These are phyloP conservation scores for Chenopodium formosanum DNA, from an alignment of 148 eudicot species.

Conservation along the genomic window DNA sequence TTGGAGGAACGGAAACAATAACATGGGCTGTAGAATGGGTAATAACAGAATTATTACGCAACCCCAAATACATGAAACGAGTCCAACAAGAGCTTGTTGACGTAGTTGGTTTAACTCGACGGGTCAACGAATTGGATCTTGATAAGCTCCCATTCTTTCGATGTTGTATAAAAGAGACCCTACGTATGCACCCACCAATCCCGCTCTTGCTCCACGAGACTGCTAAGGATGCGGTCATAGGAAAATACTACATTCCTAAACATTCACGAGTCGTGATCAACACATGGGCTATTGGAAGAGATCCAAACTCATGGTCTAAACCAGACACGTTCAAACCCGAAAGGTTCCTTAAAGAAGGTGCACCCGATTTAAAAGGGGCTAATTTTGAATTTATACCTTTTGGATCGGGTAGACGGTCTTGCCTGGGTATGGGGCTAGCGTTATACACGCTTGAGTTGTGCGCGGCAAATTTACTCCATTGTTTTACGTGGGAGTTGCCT, in stretches of 20 bases:
- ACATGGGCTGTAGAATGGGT: slow-evolving; percentile 76
- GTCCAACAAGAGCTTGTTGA: slow-evolving; percentile 54
- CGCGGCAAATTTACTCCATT: slow-evolving; percentile 52
- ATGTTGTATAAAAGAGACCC: slow-evolving; percentile 49
- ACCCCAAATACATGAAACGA: slow-evolving; percentile 47
- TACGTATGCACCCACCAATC: slow-evolving; percentile 65
- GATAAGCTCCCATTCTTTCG: slow-evolving; percentile 48
- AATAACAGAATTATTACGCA: slow-evolving; percentile 56
- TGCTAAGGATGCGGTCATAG: slow-evolving; percentile 35
- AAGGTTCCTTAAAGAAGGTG: slow-evolving; percentile 42
- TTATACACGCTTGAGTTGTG: slow-evolving; percentile 52
- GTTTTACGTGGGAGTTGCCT: slow-evolving; percentile 61
- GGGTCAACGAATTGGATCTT: slow-evolving; percentile 54
- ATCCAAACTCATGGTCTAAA: slow-evolving; percentile 44
- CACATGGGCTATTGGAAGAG: slow-evolving; percentile 47
- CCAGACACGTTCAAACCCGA: slow-evolving; percentile 42
- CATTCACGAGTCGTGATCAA: slow-evolving; percentile 52
- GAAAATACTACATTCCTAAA: slow-evolving; percentile 45
- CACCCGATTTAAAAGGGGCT: slow-evolving; percentile 51
- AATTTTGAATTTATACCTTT: slow-evolving; percentile 66
- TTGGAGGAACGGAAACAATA: slow-evolving; percentile 77
- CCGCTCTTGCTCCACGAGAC: slow-evolving; percentile 63
- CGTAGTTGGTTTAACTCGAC: slow-evolving; percentile 43
- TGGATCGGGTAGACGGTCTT: slow-evolving; percentile 68
- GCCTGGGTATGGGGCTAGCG: slow-evolving; percentile 74